phyloP scores from a whole-genome alignment of 2,329 filamentous ascomycete species.

The Fusarium brevicatenulatum region DNA sequence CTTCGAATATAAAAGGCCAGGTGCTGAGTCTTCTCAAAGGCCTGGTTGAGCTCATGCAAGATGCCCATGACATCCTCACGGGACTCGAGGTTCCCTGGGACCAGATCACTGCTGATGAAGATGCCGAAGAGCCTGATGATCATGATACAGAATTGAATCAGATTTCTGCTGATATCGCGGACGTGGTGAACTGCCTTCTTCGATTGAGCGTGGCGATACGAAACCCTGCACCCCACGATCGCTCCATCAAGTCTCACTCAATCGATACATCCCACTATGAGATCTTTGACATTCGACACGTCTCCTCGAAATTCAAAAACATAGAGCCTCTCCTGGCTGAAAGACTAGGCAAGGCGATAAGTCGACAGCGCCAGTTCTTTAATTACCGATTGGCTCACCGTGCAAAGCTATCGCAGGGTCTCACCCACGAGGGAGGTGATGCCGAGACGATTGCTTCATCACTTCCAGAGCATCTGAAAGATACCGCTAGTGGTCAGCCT shows the following conservation, averaged over 20 bases:
- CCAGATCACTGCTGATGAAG: neutral
- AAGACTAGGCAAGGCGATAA: neutral
- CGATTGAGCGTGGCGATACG: neutral
- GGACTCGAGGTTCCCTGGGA: neutral
- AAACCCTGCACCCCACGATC: conserved; percentile 16
- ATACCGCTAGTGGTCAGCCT: neutral
- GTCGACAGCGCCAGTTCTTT: neutral
- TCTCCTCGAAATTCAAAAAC: neutral
- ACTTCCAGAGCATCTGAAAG: neutral
- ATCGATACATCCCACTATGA: conserved; percentile 2
- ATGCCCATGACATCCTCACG: neutral
- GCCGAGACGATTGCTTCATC: neutral
- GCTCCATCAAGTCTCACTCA: neutral
- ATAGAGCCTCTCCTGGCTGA: neutral
- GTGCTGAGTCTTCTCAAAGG: neutral
- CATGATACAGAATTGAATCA: neutral
- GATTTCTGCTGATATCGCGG: neutral
- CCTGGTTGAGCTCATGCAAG: neutral
- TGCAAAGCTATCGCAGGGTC: neutral
- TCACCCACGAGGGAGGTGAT: neutral
- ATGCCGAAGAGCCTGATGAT: neutral
- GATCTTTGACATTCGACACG: neutral
- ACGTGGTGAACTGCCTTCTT: conserved; percentile 7
- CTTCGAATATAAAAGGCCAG: neutral
- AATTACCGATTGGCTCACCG: neutral